Percentiles rank a stretch among this genome's conserved stretches.
Conservation (phyloP, 352 stramenopile genomes). For the Pythium periplocum region DNA sequence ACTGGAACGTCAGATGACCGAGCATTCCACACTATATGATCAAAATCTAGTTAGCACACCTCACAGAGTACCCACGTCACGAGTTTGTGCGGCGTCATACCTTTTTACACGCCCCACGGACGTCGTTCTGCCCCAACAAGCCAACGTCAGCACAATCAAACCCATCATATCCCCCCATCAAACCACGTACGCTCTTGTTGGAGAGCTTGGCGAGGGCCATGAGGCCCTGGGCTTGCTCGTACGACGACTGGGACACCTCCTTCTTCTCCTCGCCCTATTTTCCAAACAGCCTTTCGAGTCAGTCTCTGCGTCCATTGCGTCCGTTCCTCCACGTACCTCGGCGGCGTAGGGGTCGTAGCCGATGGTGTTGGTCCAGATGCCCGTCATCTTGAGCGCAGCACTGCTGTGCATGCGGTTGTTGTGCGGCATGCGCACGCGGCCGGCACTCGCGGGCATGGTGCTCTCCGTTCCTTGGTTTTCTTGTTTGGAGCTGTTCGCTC, state of each 20-base stretch:
- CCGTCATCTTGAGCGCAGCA: conserved; percentile 91
- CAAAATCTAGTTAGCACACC: no score
- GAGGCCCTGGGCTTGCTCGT: conserved; percentile 89
- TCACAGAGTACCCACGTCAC: conserved; percentile 10
- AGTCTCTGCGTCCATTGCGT: no score
- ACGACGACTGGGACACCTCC: conserved; percentile 60
- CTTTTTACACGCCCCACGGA: conserved; percentile 82
- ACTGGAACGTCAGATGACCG: conserved; percentile 91
- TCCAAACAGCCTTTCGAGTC: not conserved
- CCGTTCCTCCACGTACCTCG: conserved; percentile 10
- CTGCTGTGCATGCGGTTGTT: conserved; percentile 96
- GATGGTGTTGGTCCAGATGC: conserved; percentile 97
- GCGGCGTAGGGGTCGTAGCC: conserved; percentile 94
- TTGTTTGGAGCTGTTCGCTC: not conserved
- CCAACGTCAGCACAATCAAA: not conserved
- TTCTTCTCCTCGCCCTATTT: conserved; percentile 32
- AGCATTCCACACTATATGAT: conserved; percentile 69
- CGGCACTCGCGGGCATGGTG: conserved; percentile 84
- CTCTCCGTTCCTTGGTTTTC: not conserved
- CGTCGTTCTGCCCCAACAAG: conserved; percentile 38
- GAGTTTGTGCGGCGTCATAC: no score
- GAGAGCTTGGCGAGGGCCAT: conserved; percentile 94
- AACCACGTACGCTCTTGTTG: conserved; percentile 81
- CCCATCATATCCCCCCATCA: not conserved
- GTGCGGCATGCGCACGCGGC: conserved; percentile 93